Evolutionary conservation across 768 basidiomycete species (phyloP).

Genomic region (Tulasnella sp.): DNA sequence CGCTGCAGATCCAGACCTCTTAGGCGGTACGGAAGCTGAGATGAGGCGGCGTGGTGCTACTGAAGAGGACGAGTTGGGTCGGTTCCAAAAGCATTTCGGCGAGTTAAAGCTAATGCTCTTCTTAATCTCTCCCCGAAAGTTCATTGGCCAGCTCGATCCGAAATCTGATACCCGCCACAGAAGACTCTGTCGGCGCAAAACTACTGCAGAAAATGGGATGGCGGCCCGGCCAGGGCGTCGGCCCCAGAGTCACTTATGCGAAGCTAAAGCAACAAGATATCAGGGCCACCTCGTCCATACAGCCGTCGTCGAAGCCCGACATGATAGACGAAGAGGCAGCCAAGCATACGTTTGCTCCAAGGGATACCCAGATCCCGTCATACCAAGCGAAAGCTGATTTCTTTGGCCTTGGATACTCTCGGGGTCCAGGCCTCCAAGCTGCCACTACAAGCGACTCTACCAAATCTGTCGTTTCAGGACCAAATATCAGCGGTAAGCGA

Average conservation of each 20-base stretch:
- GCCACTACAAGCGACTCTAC: background rate
- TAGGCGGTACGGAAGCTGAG: conserved; percentile 38
- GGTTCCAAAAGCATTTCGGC: background rate
- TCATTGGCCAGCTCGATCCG: conserved; percentile 52
- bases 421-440: conserved; percentile 36
- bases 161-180: conserved; percentile 59
- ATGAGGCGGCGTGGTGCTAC: conserved; percentile 20
- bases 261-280: conserved; percentile 62
- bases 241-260: conserved; percentile 70
- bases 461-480: conserved; percentile 9
- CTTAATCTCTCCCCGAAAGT: conserved; percentile 29
- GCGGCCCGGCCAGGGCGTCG: conserved; percentile 85
- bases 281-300: conserved; percentile 26
- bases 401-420: conserved; percentile 74
- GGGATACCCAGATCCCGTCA: conserved; percentile 56
- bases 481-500: conserved; percentile 20
- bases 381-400: conserved; percentile 61
- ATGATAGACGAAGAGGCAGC: conserved; percentile 70
- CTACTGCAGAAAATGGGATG: conserved; percentile 95
- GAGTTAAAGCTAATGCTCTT: background rate
- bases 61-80: conserved; percentile 45
- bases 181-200: conserved; percentile 71
- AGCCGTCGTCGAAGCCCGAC: conserved; percentile 27
- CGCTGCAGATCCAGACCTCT: conserved; percentile 61
- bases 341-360: conserved; percentile 78